Percentiles rank a stretch among this genome's conserved stretches.
These are phyloP conservation scores for Tuber microsphaerosporum DNA, from an alignment of 495 filamentous ascomycete species.

Conservation along the genomic window DNA sequence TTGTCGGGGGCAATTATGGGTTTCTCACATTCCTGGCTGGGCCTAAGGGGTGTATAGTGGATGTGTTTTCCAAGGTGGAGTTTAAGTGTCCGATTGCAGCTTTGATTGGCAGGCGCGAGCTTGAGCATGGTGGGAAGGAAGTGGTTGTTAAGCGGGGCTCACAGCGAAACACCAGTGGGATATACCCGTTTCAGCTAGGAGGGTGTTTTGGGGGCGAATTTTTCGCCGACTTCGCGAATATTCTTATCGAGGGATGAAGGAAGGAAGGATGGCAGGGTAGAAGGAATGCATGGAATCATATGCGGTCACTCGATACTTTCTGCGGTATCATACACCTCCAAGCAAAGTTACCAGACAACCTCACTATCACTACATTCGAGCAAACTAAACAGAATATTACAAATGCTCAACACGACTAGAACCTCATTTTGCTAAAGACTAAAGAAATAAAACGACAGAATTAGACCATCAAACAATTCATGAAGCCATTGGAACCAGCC, in stretches of 20 bases:
- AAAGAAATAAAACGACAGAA: background rate
- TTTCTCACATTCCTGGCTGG: conserved; percentile 61
- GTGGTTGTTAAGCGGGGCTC: conserved; percentile 40
- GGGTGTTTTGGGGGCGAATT: conserved; percentile 48
- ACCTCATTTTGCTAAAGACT: background rate
- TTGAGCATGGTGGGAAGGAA: conserved; percentile 51
- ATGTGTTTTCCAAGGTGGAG: conserved; percentile 73
- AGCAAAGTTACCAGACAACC: too few relatives aligned
- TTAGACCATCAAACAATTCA: background rate
- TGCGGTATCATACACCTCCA: background rate
- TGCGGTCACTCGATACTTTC: too few relatives aligned
- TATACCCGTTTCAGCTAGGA: conserved; percentile 54
- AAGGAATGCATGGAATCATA: too few relatives aligned
- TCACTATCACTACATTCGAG: too few relatives aligned
- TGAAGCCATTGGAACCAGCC: background rate
- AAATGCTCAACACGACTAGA: background rate
- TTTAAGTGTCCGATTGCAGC: conserved; percentile 74
- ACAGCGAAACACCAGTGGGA: conserved; percentile 56
- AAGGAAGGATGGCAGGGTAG: too few relatives aligned
- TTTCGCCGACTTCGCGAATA: background rate
- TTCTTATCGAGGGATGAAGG: background rate
- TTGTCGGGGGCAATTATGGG: conserved; percentile 50
- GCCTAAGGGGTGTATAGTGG: conserved; percentile 58
- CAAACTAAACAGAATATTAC: background rate
- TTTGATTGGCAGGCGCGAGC: conserved; percentile 65